phyloP scores from a whole-genome alignment of 2,329 filamentous ascomycete species.

The Calonectria henricotiae region DNA sequence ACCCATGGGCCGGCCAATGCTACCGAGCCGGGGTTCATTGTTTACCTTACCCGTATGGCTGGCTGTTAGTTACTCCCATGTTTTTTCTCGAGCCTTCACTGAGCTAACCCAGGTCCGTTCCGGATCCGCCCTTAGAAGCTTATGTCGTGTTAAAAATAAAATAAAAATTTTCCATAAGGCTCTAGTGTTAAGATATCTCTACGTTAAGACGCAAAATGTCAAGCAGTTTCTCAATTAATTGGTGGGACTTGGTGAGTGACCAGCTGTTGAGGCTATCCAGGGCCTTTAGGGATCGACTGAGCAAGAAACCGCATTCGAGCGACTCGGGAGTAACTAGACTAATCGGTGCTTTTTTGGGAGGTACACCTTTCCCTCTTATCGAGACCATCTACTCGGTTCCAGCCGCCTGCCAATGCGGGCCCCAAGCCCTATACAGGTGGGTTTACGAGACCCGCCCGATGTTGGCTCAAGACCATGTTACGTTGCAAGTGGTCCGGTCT shows the following conservation, averaged over 20 bases:
- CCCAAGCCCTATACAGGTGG: conserved; percentile 36
- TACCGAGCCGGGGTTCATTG: conserved; percentile 24
- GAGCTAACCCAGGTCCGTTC: not conserved
- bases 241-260: not conserved
- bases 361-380: not conserved
- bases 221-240: not conserved
- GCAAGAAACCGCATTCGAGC: not conserved
- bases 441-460: conserved; percentile 17
- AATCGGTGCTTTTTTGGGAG: conserved; percentile 10
- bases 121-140: not conserved
- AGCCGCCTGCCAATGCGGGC: conserved; percentile 33
- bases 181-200: too few relatives aligned
- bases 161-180: too few relatives aligned
- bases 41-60: not conserved
- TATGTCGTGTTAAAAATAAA: not conserved
- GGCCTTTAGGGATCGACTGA: conserved; percentile 7
- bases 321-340: not conserved
- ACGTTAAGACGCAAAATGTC: not conserved
- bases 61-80: not conserved
- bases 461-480: conserved; percentile 36
- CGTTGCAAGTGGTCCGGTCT: conserved; percentile 37
- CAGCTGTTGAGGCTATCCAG: not conserved
- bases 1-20: conserved; percentile 2
- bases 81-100: not conserved
- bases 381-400: conserved; percentile 35